Percentiles rank a stretch among this genome's conserved stretches.
These are phyloP conservation scores for Solanum arcanum DNA, from an alignment of 257 asterid genomes.

Conservation along the genomic window DNA sequence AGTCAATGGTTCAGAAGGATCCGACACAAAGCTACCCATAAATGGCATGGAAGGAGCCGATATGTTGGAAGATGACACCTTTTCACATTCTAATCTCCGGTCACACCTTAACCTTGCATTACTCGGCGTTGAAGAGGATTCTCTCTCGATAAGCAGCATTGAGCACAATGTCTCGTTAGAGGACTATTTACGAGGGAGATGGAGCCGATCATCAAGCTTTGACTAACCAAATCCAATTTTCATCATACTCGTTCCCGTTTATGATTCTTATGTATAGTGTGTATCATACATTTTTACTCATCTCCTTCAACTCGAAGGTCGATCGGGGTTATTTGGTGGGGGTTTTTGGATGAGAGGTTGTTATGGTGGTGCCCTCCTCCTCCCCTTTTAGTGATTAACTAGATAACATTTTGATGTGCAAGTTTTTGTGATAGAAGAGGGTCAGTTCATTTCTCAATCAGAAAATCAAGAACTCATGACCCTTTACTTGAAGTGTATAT, in stretches of 20 bases:
- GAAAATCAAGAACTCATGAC: constrained; percentile 3
- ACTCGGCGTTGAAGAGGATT: constrained; percentile 69
- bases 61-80: constrained; percentile 48
- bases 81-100: constrained; percentile 55
- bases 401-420: constrained; percentile 9
- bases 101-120: constrained; percentile 80
- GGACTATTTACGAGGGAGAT: constrained; percentile 69
- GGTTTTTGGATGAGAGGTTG: constrained; percentile 76
- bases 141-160: constrained; percentile 69
- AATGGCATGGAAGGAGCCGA: constrained; percentile 39
- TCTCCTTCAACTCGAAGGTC: not conserved
- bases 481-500: not conserved
- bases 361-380: constrained; percentile 66
- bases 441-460: constrained; percentile 5
- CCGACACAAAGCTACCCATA: constrained; percentile 7
- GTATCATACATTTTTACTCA: not conserved
- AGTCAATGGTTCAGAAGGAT: constrained; percentile 44
- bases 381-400: constrained; percentile 24
- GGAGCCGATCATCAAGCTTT: constrained; percentile 90
- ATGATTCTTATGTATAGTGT: constrained; percentile 9
- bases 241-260: not conserved
- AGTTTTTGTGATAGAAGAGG: constrained; percentile 5
- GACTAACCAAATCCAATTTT: constrained; percentile 30
- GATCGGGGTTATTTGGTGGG: constrained; percentile 11
- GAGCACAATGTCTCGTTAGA: constrained; percentile 66